These are phyloP conservation scores for Podila epicladia DNA, from an alignment of 192 early-diverging fungal genomes.

Conservation along the genomic window DNA sequence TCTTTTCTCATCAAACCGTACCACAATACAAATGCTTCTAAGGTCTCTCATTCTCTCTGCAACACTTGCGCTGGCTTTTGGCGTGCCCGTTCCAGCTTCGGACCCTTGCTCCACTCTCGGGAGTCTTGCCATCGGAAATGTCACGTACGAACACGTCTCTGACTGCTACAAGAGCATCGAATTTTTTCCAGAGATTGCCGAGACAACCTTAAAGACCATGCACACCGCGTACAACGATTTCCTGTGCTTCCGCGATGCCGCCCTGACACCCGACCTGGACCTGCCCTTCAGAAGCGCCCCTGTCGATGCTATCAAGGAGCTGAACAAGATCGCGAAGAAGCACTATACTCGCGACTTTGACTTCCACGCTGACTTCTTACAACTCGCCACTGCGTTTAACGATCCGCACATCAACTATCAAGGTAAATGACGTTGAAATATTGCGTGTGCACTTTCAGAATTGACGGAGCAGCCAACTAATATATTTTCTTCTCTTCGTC, in stretches of 20 bases:
- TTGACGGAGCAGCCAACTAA: not conserved
- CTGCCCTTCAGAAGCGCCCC: slow-evolving; percentile 5
- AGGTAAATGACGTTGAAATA: not conserved
- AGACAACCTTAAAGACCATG: not conserved
- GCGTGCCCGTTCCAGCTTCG: too few species aligned
- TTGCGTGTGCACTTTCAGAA: too few species aligned
- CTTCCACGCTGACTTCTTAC: slow-evolving; percentile 7
- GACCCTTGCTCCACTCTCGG: slow-evolving; percentile 15
- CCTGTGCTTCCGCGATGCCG: slow-evolving; percentile 15
- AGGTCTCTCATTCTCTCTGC: too few species aligned
- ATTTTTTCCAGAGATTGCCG: not conserved
- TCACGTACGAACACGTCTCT: not conserved
- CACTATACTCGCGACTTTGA: slow-evolving; percentile 9
- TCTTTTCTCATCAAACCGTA: too few species aligned
- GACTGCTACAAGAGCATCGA: not conserved
- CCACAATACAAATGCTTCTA: too few species aligned
- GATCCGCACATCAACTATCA: slow-evolving; percentile 20
- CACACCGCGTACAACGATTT: slow-evolving; percentile 11
- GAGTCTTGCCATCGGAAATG: not conserved
- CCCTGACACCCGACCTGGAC: slow-evolving; percentile 2
- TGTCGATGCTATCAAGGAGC: slow-evolving; percentile 5
- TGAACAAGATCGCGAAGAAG: slow-evolving; percentile 11
- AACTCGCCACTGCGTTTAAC: not conserved
- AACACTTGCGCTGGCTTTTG: too few species aligned
- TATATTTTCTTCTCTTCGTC: not conserved